Base-by-base conservation (phyloP, 2,329 filamentous ascomycete genomes). In the Uncinocarpus reesii region DNA sequence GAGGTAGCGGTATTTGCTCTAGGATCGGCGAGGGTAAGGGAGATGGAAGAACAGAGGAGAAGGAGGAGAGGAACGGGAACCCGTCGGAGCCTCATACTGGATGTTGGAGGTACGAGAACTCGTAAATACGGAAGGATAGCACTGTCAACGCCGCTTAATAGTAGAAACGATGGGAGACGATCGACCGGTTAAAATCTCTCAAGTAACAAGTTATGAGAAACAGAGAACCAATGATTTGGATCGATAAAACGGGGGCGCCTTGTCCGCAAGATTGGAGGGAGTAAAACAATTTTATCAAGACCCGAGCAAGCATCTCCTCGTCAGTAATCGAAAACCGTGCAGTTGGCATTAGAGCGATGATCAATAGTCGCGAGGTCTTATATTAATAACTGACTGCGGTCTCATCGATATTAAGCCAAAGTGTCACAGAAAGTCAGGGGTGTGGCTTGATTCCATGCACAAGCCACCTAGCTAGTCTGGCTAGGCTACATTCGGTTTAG, bases 41-140 rank as follows among this genome's bases (percentile, higher is more conserved):
- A 52, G 37, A 55, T 46, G 23, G 49, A 48, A 8, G 49, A 40
- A 21, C 51, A 37, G 40, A 54, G 41, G 42, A 54, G 42, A 36
- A 55, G 34, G 10, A 54, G 36, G 21, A 52, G 45, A n/a, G 49
- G 49, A 15, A 40, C 38, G 10, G 51, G 47, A 38, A 55, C 40
- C 20, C 24, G 51, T 48, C 41, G 46, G 18, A 53, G 20, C 40
- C 46, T 52, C 54, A 56, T 56, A 32, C 16, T 44, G 11, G 24
- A 3, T 7, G 29, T 16, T 44, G 11, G 24, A 3, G 8, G 29
- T 35, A 11, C 10, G 23, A 15, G 13, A 15, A 6, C 7, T 20
- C 24, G 11, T 46, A 15, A 4, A 15, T 38, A 3, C 16, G 21
- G 18, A 38, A 10, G 2, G 11, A 15, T 4, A n/a, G 8, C 10